These are phyloP conservation scores for Inonotus hispidus DNA, from an alignment of 1,284 basidiomycete genomes.

Conservation along the genomic window DNA sequence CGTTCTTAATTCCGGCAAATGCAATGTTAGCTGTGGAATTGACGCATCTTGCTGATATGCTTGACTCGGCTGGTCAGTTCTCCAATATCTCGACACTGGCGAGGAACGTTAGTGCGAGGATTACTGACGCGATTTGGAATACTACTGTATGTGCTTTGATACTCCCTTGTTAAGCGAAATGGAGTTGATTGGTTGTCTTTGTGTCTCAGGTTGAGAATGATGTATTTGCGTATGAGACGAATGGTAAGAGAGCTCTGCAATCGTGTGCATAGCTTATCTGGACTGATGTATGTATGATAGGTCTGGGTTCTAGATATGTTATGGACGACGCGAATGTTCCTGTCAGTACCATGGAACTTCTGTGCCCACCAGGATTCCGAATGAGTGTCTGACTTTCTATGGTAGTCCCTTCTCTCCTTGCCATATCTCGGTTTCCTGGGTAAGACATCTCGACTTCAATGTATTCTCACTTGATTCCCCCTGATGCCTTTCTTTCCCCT, in stretches of 20 bases:
- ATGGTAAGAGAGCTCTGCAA: constrained; percentile 38
- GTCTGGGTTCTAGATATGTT: constrained; percentile 62
- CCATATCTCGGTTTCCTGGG: constrained; percentile 71
- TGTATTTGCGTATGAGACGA: constrained; percentile 73
- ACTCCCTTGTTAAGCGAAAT: not conserved
- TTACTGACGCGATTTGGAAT: constrained; percentile 58
- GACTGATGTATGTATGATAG: constrained; percentile 25
- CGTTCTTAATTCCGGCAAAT: constrained; percentile 71
- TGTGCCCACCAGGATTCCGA: not conserved
- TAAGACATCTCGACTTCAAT: constrained; percentile 9
- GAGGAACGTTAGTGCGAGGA: constrained; percentile 52
- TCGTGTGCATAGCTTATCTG: not conserved
- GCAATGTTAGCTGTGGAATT: constrained; percentile 77
- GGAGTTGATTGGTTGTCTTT: constrained; percentile 10
- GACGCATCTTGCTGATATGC: constrained; percentile 49
- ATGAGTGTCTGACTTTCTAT: not conserved
- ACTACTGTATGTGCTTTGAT: constrained; percentile 40
- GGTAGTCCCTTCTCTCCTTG: constrained; percentile 65
- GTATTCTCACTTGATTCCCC: too few species aligned
- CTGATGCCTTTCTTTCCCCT: too few species aligned
- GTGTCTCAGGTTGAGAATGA: constrained; percentile 46
- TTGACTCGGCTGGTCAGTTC: constrained; percentile 44
- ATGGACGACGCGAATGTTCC: constrained; percentile 84
- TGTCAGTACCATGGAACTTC: constrained; percentile 34
- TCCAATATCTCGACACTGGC: constrained; percentile 45